Percentiles rank a stretch among this genome's conserved stretches.
phyloP scores from a whole-genome alignment of 2,329 filamentous ascomycete genomes.

The Trichoderma aggressivum region DNA sequence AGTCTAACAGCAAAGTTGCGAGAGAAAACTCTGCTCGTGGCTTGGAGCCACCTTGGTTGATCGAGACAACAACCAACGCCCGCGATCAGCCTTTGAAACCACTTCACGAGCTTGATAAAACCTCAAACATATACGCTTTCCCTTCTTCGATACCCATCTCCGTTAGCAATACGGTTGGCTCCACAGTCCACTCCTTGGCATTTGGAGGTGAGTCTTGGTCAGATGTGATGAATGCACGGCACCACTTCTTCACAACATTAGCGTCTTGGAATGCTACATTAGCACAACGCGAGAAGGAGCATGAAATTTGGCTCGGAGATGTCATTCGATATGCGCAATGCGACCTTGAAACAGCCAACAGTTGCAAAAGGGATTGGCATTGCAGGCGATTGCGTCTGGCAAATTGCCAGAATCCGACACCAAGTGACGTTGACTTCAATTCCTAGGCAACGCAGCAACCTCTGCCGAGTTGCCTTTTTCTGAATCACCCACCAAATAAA shows the following conservation, averaged over 20 bases:
- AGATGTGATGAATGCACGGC: constrained; percentile 8
- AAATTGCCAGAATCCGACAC: not conserved
- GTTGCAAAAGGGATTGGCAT: not conserved
- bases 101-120: not conserved
- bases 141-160: constrained; percentile 9
- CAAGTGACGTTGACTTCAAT: not conserved
- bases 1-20: not conserved
- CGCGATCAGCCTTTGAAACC: not conserved
- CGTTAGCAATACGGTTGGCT: not conserved
- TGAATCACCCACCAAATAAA: not conserved
- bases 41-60: not conserved
- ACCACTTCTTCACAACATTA: not conserved
- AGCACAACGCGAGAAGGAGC: not conserved
- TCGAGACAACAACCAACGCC: not conserved
- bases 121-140: not conserved
- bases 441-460: not conserved
- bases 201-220: not conserved
- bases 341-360: not conserved
- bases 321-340: not conserved
- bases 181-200: constrained; percentile 2
- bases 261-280: not conserved
- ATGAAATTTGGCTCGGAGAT: not conserved
- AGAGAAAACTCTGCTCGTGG: not conserved
- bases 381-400: not conserved
- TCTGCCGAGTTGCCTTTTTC: not conserved